Evolutionary conservation across 202 grass and related monocot species (phyloP).

Genomic region (Digitaria exilis): DNA sequence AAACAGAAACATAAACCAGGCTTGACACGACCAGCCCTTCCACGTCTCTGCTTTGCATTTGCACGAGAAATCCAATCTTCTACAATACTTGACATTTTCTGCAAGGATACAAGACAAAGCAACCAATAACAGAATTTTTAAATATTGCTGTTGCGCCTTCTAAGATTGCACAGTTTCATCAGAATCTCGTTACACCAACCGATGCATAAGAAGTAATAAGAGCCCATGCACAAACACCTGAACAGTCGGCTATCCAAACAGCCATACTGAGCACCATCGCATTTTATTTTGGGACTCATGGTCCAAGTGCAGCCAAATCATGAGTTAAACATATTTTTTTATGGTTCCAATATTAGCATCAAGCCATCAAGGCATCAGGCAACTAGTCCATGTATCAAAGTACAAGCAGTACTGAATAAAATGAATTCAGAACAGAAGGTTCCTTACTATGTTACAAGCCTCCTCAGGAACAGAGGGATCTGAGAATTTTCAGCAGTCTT

Average conservation of each 20-base stretch:
- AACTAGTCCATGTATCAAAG: not conserved
- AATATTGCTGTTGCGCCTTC: not conserved
- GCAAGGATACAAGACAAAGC: conserved; percentile 49
- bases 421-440: conserved; percentile 1
- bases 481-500: conserved; percentile 1
- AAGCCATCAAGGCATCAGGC: not conserved
- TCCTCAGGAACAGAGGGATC: not conserved
- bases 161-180: conserved; percentile 22
- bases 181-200: conserved; percentile 2
- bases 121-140: conserved; percentile 30
- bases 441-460: conserved; percentile 9
- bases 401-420: not conserved
- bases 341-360: not conserved
- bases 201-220: conserved; percentile 1
- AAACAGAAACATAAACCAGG: conserved; percentile 91
- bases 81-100: conserved; percentile 99
- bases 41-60: conserved; percentile 93
- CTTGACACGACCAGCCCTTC: conserved; percentile 92
- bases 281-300: conserved; percentile 4
- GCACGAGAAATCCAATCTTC: conserved; percentile 99
- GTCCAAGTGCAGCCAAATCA: not conserved
- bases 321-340: conserved; percentile 4
- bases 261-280: conserved; percentile 3
- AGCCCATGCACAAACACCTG: not conserved
- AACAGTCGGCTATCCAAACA: not conserved